These are phyloP conservation scores for Arachis hypogaea DNA, from an alignment of 306 rosid genomes.

Conservation along the genomic window DNA sequence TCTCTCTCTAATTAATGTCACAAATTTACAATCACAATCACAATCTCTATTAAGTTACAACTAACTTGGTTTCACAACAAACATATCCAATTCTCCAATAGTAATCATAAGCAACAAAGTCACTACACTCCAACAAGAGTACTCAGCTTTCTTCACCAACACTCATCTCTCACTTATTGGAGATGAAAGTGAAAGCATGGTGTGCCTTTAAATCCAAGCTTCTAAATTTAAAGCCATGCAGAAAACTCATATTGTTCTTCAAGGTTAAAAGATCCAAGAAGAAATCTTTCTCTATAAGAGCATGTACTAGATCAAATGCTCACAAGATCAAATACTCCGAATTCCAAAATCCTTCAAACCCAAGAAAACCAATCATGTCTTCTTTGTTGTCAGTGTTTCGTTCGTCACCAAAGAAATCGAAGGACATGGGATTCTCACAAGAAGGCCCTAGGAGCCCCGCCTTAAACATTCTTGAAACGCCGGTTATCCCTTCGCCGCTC, in stretches of 20 bases:
- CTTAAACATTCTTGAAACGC: constrained; percentile 41
- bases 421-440: constrained; percentile 34
- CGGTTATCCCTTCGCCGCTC: constrained; percentile 53
- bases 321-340: constrained; percentile 12
- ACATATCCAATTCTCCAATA: constrained; percentile 29
- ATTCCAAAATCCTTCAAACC: constrained; percentile 10
- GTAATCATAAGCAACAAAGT: constrained; percentile 32
- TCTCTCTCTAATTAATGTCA: constrained; percentile 36
- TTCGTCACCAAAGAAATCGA: constrained; percentile 42
- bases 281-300: constrained; percentile 57
- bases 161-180: constrained; percentile 48
- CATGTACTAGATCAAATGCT: constrained; percentile 40
- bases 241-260: constrained; percentile 52
- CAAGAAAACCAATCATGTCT: constrained; percentile 37
- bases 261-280: constrained; percentile 58
- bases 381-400: constrained; percentile 49
- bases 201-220: constrained; percentile 77
- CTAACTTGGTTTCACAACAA: constrained; percentile 45
- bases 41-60: constrained; percentile 37
- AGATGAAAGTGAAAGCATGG: constrained; percentile 70
- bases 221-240: constrained; percentile 65
- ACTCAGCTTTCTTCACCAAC: constrained; percentile 52
- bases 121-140: constrained; percentile 27
- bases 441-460: constrained; percentile 38
- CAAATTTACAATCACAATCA: constrained; percentile 1